Percentiles rank a stretch among this genome's conserved stretches.
These are phyloP conservation scores for Zasmidium angulare DNA, from an alignment of 2,329 filamentous ascomycete species.

Conservation along the genomic window DNA sequence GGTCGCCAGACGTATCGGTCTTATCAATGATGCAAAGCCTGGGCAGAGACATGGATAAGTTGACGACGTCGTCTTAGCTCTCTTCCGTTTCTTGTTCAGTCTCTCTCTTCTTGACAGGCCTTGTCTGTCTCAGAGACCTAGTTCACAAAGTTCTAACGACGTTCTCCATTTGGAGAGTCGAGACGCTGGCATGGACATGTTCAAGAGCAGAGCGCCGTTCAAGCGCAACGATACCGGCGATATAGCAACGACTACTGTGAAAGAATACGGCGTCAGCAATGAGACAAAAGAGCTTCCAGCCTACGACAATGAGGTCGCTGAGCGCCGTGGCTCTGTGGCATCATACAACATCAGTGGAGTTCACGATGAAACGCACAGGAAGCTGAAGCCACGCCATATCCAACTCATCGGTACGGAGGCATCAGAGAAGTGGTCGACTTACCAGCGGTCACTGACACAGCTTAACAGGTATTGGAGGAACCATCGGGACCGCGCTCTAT, in stretches of 20 bases:
- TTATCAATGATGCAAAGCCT: constrained; percentile 2
- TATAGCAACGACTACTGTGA: constrained; percentile 6
- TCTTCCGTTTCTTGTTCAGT: neutral
- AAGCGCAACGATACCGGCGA: constrained; percentile 17
- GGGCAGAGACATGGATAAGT: constrained; percentile 1
- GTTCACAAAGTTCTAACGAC: neutral
- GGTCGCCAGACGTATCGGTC: neutral
- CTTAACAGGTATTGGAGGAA: constrained; percentile 39
- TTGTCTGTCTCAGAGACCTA: neutral
- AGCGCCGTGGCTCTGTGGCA: constrained; percentile 24
- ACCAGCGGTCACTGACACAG: constrained; percentile 16
- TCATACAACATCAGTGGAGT: constrained; percentile 25
- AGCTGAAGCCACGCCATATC: constrained; percentile 46
- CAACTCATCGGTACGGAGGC: constrained; percentile 44
- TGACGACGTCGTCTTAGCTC: neutral
- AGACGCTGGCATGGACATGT: constrained; percentile 10
- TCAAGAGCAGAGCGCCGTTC: constrained; percentile 20
- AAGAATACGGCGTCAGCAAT: constrained; percentile 11
- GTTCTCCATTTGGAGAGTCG: neutral
- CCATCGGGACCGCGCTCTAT: constrained; percentile 50
- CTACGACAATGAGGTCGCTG: constrained; percentile 19
- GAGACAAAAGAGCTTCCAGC: constrained; percentile 13
- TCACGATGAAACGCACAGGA: constrained; percentile 42
- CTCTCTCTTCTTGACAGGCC: neutral
- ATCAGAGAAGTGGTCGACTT: constrained; percentile 9